Base-by-base conservation (phyloP, 371 early-diverging fungal species). In the Thermomucor indicae-seudaticae region DNA sequence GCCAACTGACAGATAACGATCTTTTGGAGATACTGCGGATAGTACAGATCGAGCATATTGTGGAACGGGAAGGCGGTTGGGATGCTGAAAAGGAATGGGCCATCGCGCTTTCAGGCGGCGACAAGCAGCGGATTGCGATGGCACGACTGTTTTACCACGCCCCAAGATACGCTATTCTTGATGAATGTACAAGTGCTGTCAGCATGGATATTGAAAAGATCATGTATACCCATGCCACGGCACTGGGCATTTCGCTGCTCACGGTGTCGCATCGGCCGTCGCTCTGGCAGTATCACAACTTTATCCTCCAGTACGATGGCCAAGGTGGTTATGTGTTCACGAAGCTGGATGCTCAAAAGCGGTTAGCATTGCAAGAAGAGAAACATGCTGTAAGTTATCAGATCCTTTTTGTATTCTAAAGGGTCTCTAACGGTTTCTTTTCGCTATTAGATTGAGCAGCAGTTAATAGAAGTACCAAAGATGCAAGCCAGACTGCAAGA, bases 141-240 rank as follows among this genome's bases (percentile, higher is more conserved):
- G 93, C 94, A 10, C 78, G 92, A 49, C 78, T 93, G 30, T 94
- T 88, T 61, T 94, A 94, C 68, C 93, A 94, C 57, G 71, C 82
- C n/a, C 94, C 94, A 24, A 82, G 83, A 52, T 93, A 85, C 69
- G 90, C 94, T 32, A 92, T 93, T 64, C 67, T 93, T 57, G 94
- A 93, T 55, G 92, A 92, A 72, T 92, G 94, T 65, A 94, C 94
- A 8, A 86, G 86, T 57, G 89, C 94, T n/a, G 92, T 93, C 25
- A 86, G 88, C 64, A 84, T 92, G 83, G 92, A 91, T 41, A 78
- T 93, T 35, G 94, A 94, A 62, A 77, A 82, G 62, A 84, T 89
- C 53, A 92, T 93, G 92, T 93, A 93, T 63, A 88, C 87, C 19
- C 85, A 91, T 57, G 92, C 92, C 30, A 85, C 86, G 45, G 72